A percentile compares a stretch with the other conserved stretches of the same genome.
These are phyloP conservation scores for Populus hybrid DNA, from an alignment of 441 rosid genomes.

Conservation along the genomic window DNA sequence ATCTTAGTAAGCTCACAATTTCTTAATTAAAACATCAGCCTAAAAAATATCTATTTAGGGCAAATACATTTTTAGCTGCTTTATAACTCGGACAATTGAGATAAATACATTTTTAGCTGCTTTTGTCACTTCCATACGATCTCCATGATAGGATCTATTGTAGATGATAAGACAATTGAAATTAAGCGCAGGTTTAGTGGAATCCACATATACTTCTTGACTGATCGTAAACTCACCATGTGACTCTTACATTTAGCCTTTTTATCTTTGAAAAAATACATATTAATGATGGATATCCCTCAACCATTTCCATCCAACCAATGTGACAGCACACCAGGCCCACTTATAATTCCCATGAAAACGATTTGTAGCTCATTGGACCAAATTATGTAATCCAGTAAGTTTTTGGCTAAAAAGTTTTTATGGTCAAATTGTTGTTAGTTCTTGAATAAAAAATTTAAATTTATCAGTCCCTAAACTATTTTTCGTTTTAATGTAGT, in stretches of 20 bases:
- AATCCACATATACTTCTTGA: not conserved
- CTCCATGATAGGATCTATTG: not conserved
- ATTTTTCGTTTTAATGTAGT: no score
- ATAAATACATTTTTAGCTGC: no score
- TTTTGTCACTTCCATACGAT: not conserved
- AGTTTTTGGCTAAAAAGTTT: not conserved
- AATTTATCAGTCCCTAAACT: no score
- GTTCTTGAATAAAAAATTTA: no score
- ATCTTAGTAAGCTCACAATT: not conserved
- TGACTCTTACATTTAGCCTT: not conserved
- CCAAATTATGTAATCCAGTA: not conserved
- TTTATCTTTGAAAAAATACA: not conserved
- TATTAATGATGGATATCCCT: conserved; percentile 1
- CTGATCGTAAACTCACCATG: not conserved
- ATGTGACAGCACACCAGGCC: conserved; percentile 12
- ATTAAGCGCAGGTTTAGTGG: not conserved
- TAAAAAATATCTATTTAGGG: not conserved
- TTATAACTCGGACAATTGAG: no score
- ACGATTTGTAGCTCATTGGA: not conserved
- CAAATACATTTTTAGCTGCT: no score
- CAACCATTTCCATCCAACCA: conserved; percentile 14
- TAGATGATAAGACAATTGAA: not conserved
- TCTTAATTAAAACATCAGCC: not conserved
- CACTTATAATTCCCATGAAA: conserved; percentile 24
- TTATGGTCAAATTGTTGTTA: not conserved